Base-by-base conservation (phyloP, 176 grass and related monocot species). In the Raddia distichophylla region DNA sequence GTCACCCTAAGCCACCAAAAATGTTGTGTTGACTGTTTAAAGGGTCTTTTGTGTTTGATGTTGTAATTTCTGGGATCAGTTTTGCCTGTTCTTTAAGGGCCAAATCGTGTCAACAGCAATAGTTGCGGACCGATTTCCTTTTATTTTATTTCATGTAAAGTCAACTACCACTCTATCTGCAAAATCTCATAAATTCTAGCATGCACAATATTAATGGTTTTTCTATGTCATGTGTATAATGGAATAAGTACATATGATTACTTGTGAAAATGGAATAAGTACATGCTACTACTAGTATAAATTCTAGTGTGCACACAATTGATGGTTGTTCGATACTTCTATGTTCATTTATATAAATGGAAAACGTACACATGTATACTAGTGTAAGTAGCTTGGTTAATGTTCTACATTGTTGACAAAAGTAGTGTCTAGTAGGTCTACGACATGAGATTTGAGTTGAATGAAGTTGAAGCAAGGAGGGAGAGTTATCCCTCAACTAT, bases 391-490 rank as follows among this genome's bases (percentile, higher is more conserved):
- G 75, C 12, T 62, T 77, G 13, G 10, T 85, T 76, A 81, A 54
- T 77, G 27, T 51, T 80, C 60, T 47, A 73, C 67, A 49, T 53
- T 75, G 51, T 88, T 80, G 73, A 47, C 16, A 15, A 67, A 65
- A 75, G 35, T 58, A 76, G 57, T 90, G 32, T 78, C 58, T 75
- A 37, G 46, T 83, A 98, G 95, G 69, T 91, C 50, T 98, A 98
- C 82, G 92, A 98, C 93, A 98, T 98, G 95, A 86, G 88, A 48
- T 94, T 91, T 91, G 95, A 98, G 82, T 90, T 98, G 86, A 94
- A 94, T 83, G 95, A 98, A 91, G 86, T 98, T 67, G 95, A 98
- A 86, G 90, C 95, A 81, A 94, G 90, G 86, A 93, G 88, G 86
- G 95, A 98, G 61, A 91, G 86, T 78, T 98, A 98, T 82, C 95